A percentile compares a stretch with the other conserved stretches of the same genome.
phyloP scores from a whole-genome alignment of 148 eudicot species.

The Rhododendron simsii region DNA sequence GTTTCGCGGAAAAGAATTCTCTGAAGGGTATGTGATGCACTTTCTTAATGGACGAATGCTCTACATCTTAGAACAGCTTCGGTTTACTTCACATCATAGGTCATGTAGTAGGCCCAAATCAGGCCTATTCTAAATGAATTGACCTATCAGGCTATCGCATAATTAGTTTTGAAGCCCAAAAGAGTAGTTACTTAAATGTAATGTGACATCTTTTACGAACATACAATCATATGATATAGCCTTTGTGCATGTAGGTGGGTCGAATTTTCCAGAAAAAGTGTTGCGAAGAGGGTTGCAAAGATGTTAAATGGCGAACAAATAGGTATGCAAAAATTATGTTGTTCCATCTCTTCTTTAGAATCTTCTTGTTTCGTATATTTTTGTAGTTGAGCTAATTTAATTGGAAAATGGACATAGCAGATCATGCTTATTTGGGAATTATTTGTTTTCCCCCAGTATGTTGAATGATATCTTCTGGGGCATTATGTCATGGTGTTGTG shows the following conservation, averaged over 20 bases:
- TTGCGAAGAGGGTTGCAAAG: conserved; percentile 73
- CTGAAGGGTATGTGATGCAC: conserved; percentile 67
- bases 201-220: neutral
- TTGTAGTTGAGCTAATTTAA: neutral
- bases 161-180: neutral
- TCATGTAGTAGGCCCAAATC: neutral
- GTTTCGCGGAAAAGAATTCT: conserved; percentile 71
- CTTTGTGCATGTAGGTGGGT: conserved; percentile 77
- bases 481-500: neutral
- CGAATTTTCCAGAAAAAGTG: conserved; percentile 67
- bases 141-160: neutral
- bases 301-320: conserved; percentile 82
- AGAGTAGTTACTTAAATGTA: neutral
- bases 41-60: neutral
- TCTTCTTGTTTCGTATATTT: neutral
- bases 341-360: neutral
- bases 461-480: neutral
- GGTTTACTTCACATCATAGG: neutral
- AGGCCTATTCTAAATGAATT: neutral
- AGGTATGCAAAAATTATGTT: conserved; percentile 33
- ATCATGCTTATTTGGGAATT: neutral
- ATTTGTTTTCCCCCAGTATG: neutral
- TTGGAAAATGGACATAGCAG: neutral
- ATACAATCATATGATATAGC: neutral
- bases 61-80: neutral